A percentile compares a stretch with the other conserved stretches of the same genome.
Conservation (phyloP, 2,329 filamentous ascomycete species). For the Epichloe elymi region DNA sequence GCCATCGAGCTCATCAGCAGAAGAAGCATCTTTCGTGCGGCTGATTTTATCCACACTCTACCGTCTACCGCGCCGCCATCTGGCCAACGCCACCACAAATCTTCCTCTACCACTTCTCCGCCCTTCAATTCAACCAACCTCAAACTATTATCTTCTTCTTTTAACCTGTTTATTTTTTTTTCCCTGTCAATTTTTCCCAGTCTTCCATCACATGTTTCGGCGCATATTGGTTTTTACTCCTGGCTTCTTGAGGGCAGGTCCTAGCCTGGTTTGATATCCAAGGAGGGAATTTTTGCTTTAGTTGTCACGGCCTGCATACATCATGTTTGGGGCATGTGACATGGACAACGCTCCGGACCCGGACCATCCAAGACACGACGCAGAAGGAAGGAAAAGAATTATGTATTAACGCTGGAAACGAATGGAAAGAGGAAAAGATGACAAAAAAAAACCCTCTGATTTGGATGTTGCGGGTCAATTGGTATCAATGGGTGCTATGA, state of each 20-base stretch:
- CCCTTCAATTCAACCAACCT: background rate
- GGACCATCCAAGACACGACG: background rate
- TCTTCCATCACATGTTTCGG: slow-evolving; percentile 2
- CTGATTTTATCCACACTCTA: background rate
- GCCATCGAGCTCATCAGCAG: background rate
- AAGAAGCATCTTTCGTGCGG: background rate
- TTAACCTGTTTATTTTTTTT: background rate
- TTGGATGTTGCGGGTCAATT: background rate
- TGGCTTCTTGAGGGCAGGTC: background rate
- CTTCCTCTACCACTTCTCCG: background rate
- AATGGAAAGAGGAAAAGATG: background rate
- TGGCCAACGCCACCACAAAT: background rate
- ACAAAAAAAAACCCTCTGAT: background rate
- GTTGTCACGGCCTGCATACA: slow-evolving; percentile 1
- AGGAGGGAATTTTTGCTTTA: background rate
- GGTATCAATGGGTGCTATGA: background rate
- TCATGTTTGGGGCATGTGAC: background rate
- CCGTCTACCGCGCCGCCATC: background rate
- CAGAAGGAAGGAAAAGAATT: background rate
- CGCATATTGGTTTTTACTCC: background rate
- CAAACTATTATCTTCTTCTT: background rate
- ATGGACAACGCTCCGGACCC: background rate
- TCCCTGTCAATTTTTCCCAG: background rate
- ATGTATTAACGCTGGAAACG: background rate
- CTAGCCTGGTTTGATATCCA: slow-evolving; percentile 6